phyloP scores from a whole-genome alignment of 345 rosid genomes.

The Pistacia vera region DNA sequence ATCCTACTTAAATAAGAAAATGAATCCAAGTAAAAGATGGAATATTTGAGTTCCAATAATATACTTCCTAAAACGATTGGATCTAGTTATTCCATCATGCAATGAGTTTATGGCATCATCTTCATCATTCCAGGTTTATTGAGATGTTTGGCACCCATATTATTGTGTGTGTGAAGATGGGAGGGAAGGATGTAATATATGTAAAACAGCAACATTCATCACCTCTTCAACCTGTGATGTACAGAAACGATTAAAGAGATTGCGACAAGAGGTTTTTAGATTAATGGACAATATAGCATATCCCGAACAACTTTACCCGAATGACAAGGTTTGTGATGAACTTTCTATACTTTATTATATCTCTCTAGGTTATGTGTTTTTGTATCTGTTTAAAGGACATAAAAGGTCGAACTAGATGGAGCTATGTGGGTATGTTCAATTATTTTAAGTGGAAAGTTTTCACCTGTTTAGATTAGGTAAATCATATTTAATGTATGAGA shows the following conservation, averaged over 20 bases:
- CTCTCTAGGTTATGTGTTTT: neutral
- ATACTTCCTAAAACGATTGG: no score
- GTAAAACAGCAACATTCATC: conserved; percentile 86
- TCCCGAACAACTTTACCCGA: conserved; percentile 34
- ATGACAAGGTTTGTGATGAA: conserved; percentile 42
- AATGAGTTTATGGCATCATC: conserved; percentile 8
- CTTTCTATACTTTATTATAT: neutral
- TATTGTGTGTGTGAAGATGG: conserved; percentile 88
- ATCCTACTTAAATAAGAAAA: no score
- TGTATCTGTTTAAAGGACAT: neutral
- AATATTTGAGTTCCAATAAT: neutral
- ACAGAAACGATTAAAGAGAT: conserved; percentile 77
- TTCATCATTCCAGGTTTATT: conserved; percentile 64
- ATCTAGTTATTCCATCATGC: neutral
- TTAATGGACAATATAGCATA: conserved; percentile 41
- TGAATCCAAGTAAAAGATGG: no score
- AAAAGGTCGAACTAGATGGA: neutral
- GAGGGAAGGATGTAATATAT: conserved; percentile 92
- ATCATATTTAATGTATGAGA: neutral
- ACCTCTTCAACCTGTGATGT: conserved; percentile 68
- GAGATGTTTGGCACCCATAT: conserved; percentile 87
- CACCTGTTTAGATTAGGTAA: neutral
- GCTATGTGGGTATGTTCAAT: neutral
- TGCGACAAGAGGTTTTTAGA: conserved; percentile 88
- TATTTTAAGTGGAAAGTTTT: neutral